Base-by-base conservation (phyloP, 768 basidiomycete species). In the Dacryopinax spathularia region DNA sequence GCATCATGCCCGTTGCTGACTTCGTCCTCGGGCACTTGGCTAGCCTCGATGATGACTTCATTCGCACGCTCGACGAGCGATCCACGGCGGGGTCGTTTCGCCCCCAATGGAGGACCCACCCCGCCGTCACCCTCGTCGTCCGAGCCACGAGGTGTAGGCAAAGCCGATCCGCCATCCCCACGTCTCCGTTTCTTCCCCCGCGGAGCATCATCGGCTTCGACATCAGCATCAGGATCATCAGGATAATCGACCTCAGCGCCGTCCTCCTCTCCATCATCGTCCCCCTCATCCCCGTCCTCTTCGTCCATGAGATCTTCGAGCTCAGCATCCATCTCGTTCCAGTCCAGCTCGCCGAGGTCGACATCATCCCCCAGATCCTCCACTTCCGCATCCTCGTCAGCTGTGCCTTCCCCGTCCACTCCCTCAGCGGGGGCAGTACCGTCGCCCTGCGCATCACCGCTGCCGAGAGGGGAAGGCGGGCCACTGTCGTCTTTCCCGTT, bases 391-490 rank as follows among this genome's bases (percentile, higher is more conserved):
- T 66, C 68, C 27, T 66, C 71, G 22, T 64, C 67, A n/a, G 65
- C 65, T 33, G 59, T 60, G 33, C 44, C 56, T 83, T 56, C 39
- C 35, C 18, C 82, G 62, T 86, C 85, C 65, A 87, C 84, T 66
- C 84, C 85, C 77, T 89, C 87, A 66, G 84, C 86, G 82, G 93
- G 84, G 36, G 88, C 86, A 41, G 86, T 91, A 66, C 75, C 16
- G 69, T 73, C 29, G 74, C 74, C 56, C 74, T 73, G 12, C 68
- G 64, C 15, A 72, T 70, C 33, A 75, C 74, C 63, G 75, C 65
- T 12, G 60, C 66, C 48, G n/a, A n/a, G n/a, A n/a, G n/a, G n/a
- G 62, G 65, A 62, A 56, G 62, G 68, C 34, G 65, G 68, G 65
- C 67, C 67, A 43, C 67, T 68, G 25, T 69, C 67, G 37, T 70